These are phyloP conservation scores for Wickerhamiella spandovensis DNA, from an alignment of 805 yeast species.

Conservation along the genomic window DNA sequence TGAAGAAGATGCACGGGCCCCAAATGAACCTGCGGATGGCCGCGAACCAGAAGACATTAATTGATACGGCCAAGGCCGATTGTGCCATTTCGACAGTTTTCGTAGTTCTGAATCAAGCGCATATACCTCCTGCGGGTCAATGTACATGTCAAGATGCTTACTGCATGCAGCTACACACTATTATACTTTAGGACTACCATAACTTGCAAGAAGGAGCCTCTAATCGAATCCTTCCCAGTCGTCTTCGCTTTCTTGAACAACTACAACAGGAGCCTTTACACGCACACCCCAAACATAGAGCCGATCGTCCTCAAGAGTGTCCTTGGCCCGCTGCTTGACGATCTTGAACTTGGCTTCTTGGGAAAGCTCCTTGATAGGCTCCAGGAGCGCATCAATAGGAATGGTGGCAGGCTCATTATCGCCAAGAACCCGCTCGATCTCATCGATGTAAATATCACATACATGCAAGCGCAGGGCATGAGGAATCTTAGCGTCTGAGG, in stretches of 20 bases:
- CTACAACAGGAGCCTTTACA: background rate
- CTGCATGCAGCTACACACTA: background rate
- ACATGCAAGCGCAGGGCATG: constrained; percentile 74
- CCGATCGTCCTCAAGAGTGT: constrained; percentile 54
- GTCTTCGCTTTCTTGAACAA: constrained; percentile 6
- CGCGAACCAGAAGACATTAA: too few relatives aligned
- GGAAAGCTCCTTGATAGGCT: constrained; percentile 45
- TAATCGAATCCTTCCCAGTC: constrained; percentile 25
- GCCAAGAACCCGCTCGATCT: constrained; percentile 55
- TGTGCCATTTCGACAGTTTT: background rate
- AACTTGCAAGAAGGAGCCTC: background rate
- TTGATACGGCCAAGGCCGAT: background rate
- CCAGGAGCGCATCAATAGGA: constrained; percentile 43
- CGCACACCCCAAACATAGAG: constrained; percentile 47
- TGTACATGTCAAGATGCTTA: background rate
- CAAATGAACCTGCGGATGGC: too few relatives aligned
- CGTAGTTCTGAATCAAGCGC: background rate
- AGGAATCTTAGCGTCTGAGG: constrained; percentile 48
- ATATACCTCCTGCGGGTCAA: background rate
- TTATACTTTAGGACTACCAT: too few relatives aligned
- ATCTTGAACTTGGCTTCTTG: constrained; percentile 43
- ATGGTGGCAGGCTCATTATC: constrained; percentile 31
- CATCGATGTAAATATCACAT: constrained; percentile 73
- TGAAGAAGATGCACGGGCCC: too few relatives aligned
- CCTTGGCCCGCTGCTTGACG: constrained; percentile 47